phyloP scores from a whole-genome alignment of 352 stramenopile genomes.

The Globisporangium iwayamae region DNA sequence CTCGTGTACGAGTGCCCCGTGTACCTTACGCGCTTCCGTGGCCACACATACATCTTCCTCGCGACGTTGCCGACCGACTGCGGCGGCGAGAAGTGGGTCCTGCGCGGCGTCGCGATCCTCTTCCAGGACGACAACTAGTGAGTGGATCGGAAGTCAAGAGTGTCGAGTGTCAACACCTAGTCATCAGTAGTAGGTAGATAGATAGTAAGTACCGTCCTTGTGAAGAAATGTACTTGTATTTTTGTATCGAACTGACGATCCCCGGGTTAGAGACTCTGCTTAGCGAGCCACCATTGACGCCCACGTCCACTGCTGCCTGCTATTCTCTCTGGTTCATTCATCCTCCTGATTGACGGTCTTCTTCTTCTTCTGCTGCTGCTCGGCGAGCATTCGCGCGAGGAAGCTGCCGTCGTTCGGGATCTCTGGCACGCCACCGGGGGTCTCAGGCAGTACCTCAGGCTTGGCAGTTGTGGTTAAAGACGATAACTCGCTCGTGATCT shows the following conservation, averaged over 20 bases:
- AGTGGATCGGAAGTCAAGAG: too few relatives aligned
- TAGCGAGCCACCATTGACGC: too few relatives aligned
- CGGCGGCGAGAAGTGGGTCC: slow-evolving; percentile 91
- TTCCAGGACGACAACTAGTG: slow-evolving; percentile 94
- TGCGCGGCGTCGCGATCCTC: slow-evolving; percentile 92
- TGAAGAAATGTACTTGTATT: too few relatives aligned
- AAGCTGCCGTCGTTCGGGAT: slow-evolving; percentile 84
- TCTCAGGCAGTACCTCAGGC: slow-evolving; percentile 37
- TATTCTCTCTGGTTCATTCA: not conserved
- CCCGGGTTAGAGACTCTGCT: too few relatives aligned
- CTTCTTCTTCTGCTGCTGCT: slow-evolving; percentile 44
- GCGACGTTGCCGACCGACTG: slow-evolving; percentile 93
- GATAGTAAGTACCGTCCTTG: too few relatives aligned
- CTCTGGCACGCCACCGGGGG: slow-evolving; percentile 62
- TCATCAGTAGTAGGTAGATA: too few relatives aligned
- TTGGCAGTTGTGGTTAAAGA: not conserved
- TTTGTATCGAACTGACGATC: too few relatives aligned
- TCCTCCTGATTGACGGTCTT: not conserved
- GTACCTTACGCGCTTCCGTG: slow-evolving; percentile 96
- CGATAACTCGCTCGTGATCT: slow-evolving; percentile 7
- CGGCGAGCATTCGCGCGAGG: slow-evolving; percentile 60
- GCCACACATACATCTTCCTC: slow-evolving; percentile 95
- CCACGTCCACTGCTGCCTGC: too few relatives aligned
- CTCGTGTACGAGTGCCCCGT: slow-evolving; percentile 95
- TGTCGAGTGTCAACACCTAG: too few relatives aligned